These are phyloP conservation scores for Primulina huaijiensis DNA, from an alignment of 257 asterid species.

Conservation along the genomic window DNA sequence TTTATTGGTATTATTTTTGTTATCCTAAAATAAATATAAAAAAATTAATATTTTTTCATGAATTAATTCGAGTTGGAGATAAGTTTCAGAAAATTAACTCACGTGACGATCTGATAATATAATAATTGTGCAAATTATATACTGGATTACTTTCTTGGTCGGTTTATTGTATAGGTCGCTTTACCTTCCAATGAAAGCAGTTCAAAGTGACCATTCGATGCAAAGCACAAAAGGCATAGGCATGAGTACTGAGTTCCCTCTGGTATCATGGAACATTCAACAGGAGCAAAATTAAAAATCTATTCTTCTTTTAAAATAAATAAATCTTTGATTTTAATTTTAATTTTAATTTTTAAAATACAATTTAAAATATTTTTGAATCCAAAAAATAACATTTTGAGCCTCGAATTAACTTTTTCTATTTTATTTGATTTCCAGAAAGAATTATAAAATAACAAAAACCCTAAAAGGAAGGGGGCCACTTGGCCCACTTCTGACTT, in stretches of 20 bases:
- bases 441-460: constrained; percentile 22
- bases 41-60: too few relatives aligned
- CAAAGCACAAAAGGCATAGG: constrained; percentile 42
- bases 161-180: constrained; percentile 7
- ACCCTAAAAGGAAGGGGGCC: constrained; percentile 32
- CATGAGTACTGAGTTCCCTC: constrained; percentile 19
- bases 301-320: too few relatives aligned
- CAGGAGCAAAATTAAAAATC: not conserved
- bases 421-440: constrained; percentile 21
- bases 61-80: too few relatives aligned
- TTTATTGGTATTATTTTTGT: too few relatives aligned
- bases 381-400: not conserved
- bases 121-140: too few relatives aligned
- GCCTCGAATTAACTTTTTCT: not conserved
- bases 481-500: constrained; percentile 59
- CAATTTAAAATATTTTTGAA: too few relatives aligned
- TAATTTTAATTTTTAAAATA: too few relatives aligned
- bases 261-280: not conserved
- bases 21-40: too few relatives aligned
- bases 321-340: too few relatives aligned
- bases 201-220: constrained; percentile 43
- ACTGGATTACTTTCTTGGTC: not conserved
- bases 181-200: constrained; percentile 36
- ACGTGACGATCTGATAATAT: too few relatives aligned
- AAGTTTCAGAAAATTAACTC: too few relatives aligned